Evolutionary conservation across 768 basidiomycete genomes (phyloP).

Genomic region (Solioccasus polychromus): DNA sequence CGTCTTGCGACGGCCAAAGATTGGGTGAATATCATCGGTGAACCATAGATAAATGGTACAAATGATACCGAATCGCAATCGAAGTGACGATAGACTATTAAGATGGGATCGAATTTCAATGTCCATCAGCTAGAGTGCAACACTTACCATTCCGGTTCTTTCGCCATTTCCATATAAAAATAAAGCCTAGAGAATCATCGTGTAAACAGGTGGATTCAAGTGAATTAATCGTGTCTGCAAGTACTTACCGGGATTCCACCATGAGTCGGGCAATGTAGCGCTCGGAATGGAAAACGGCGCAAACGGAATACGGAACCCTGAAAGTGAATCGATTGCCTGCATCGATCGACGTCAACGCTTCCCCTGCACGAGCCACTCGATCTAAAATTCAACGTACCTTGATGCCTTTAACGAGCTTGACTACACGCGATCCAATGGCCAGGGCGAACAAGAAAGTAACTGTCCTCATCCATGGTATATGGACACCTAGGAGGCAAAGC

Average conservation of each 20-base stretch:
- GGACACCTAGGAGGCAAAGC: too few relatives aligned
- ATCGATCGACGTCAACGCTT: background rate
- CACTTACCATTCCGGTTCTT: too few relatives aligned
- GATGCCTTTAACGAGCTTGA: slow-evolving; percentile 15
- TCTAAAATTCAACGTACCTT: slow-evolving; percentile 3
- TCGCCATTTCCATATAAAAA: slow-evolving; percentile 20
- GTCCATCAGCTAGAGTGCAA: too few relatives aligned
- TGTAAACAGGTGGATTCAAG: background rate
- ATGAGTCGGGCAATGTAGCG: slow-evolving; percentile 3
- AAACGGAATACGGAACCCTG: slow-evolving; percentile 16
- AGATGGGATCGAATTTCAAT: too few relatives aligned
- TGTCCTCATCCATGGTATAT: background rate
- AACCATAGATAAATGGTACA: too few relatives aligned
- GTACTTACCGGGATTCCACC: slow-evolving; percentile 20
- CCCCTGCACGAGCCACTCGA: background rate
- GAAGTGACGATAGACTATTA: too few relatives aligned
- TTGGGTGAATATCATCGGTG: too few relatives aligned
- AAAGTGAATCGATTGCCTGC: slow-evolving; percentile 2
- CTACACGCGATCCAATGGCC: slow-evolving; percentile 11
- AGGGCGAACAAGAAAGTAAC: slow-evolving; percentile 2
- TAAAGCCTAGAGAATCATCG: slow-evolving; percentile 5
- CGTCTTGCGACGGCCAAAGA: too few relatives aligned
- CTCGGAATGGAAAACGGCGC: slow-evolving; percentile 6
- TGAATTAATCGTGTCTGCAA: too few relatives aligned
- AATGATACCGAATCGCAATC: too few relatives aligned